phyloP scores from a whole-genome alignment of 2,329 filamentous ascomycete species.

The Fusarium chaquense region DNA sequence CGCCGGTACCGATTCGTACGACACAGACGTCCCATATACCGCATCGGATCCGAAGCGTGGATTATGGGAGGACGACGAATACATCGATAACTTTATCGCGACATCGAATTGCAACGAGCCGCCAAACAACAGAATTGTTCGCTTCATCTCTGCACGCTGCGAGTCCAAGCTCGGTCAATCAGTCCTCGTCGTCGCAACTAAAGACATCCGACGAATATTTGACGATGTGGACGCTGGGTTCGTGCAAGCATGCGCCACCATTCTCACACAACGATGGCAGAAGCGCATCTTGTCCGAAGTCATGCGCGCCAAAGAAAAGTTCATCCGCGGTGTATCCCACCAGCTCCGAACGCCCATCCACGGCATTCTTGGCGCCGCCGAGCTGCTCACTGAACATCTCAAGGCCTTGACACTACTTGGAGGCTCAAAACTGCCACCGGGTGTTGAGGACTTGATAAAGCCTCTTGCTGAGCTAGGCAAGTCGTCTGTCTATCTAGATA shows the following conservation, averaged over 20 bases:
- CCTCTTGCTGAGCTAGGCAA: neutral
- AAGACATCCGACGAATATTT: slow-evolving; percentile 58
- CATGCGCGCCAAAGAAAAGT: slow-evolving; percentile 57
- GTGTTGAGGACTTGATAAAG: slow-evolving; percentile 14
- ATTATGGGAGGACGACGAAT: slow-evolving; percentile 58
- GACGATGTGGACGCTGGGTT: slow-evolving; percentile 63
- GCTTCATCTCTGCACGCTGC: slow-evolving; percentile 54
- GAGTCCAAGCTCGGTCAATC: slow-evolving; percentile 50
- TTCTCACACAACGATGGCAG: slow-evolving; percentile 56
- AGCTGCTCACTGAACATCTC: slow-evolving; percentile 58
- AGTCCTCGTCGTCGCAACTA: slow-evolving; percentile 55
- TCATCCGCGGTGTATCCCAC: slow-evolving; percentile 60
- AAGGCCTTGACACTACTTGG: slow-evolving; percentile 36
- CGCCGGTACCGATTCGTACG: slow-evolving; percentile 42
- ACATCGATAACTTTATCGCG: slow-evolving; percentile 55
- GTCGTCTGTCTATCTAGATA: slow-evolving; percentile 45
- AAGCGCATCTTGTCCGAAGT: slow-evolving; percentile 55
- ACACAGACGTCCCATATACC: slow-evolving; percentile 43
- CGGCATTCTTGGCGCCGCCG: slow-evolving; percentile 55
- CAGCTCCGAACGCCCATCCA: slow-evolving; percentile 62
- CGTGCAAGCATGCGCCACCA: slow-evolving; percentile 54
- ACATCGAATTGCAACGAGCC: slow-evolving; percentile 51
- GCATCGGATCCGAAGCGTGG: slow-evolving; percentile 52
- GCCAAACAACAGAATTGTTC: slow-evolving; percentile 49
- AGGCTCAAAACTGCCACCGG: neutral